Evolutionary conservation across 2,329 filamentous ascomycete genomes (phyloP).

Genomic region (Cordyceps tenuipes): DNA sequence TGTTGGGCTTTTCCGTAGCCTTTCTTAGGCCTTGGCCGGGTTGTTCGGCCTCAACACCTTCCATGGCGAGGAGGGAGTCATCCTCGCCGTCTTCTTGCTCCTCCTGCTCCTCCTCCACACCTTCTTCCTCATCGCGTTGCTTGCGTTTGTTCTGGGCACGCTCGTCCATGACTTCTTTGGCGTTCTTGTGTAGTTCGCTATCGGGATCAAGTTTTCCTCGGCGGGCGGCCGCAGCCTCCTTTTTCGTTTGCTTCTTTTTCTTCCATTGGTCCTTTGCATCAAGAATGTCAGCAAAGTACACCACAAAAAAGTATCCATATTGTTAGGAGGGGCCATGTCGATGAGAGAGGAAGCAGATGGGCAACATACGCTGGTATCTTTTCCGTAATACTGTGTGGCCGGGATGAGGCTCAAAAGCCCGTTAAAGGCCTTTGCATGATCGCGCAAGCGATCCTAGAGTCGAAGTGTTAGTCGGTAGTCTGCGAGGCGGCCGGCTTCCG

Average conservation of each 20-base stretch:
- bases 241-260: constrained; percentile 91
- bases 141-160: constrained; percentile 71
- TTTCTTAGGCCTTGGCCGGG: constrained; percentile 57
- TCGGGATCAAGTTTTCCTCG: constrained; percentile 86
- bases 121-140: constrained; percentile 43
- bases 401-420: constrained; percentile 81
- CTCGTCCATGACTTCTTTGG: constrained; percentile 89
- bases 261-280: constrained; percentile 75
- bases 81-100: constrained; percentile 34
- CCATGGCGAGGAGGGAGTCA: constrained; percentile 34
- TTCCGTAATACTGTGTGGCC: constrained; percentile 82
- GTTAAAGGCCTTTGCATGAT: constrained; percentile 68
- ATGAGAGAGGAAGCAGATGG: constrained; percentile 8
- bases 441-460: constrained; percentile 46
- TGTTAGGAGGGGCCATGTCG: constrained; percentile 3
- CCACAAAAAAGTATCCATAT: constrained; percentile 1
- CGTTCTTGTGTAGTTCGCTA: constrained; percentile 68
- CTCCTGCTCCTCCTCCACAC: constrained; percentile 32
- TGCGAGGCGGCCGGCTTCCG: not conserved
- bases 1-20: constrained; percentile 38
- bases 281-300: not conserved
- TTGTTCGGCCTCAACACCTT: constrained; percentile 49
- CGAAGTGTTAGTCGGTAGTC: not conserved
- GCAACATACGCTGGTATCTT: constrained; percentile 69
- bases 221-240: constrained; percentile 73